Conservation (phyloP, 2,329 filamentous ascomycete genomes). For the Ceratocystis cubensis region DNA sequence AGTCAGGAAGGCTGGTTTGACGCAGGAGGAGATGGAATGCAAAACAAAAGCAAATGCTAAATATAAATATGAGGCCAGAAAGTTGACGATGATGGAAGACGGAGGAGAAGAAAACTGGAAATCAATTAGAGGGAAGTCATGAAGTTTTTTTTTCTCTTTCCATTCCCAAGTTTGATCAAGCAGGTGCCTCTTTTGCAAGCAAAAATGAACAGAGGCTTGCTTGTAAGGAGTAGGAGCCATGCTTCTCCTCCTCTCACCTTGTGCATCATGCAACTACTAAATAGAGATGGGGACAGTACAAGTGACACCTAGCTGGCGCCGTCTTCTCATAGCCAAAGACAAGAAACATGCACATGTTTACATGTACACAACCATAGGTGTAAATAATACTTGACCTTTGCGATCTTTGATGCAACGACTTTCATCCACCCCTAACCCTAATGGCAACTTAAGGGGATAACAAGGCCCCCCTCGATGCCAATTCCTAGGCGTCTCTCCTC, state of each 20-base stretch:
- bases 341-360: not conserved
- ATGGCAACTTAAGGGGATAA: not conserved
- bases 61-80: not conserved
- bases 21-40: not conserved
- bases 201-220: not conserved
- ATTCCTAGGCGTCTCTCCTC: conserved; percentile 10
- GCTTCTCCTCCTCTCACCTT: not conserved
- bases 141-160: not conserved
- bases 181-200: not conserved
- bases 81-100: conserved; percentile 31
- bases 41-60: not conserved
- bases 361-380: not conserved
- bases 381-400: not conserved
- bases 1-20: not conserved
- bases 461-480: not conserved
- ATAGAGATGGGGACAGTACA: not conserved
- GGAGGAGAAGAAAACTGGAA: not conserved
- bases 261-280: not conserved
- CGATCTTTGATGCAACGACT: not conserved
- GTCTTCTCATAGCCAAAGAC: not conserved
- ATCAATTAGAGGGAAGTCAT: not conserved
- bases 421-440: not conserved
- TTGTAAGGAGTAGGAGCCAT: not conserved
- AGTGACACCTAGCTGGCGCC: not conserved
- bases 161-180: not conserved